phyloP scores from a whole-genome alignment of 768 basidiomycete species.

The Boletus subcaerulescens region DNA sequence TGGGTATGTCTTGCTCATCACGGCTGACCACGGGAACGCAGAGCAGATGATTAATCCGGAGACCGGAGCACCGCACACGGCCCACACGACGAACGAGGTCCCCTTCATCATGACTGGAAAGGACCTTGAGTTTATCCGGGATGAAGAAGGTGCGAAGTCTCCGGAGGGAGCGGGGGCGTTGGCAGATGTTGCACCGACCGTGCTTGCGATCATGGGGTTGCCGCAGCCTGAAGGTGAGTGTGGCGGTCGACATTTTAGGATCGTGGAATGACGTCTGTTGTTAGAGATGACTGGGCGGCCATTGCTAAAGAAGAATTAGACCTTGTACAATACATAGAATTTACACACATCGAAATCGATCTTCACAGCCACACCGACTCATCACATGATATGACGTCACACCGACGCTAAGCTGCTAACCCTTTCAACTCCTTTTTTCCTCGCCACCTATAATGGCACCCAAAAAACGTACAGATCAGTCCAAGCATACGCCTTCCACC shows the following conservation, averaged over 20 bases:
- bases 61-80: constrained; percentile 86
- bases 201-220: constrained; percentile 75
- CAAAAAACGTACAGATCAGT: constrained; percentile 15
- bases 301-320: constrained; percentile 27
- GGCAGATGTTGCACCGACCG: constrained; percentile 89
- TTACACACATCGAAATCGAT: background rate
- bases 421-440: background rate
- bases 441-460: constrained; percentile 8
- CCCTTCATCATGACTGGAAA: constrained; percentile 86
- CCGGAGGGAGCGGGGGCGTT: constrained; percentile 70
- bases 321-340: constrained; percentile 10
- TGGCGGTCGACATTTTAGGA: background rate
- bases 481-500: constrained; percentile 1
- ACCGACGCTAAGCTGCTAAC: background rate
- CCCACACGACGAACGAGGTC: constrained; percentile 84
- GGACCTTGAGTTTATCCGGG: constrained; percentile 50
- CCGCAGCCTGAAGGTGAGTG: constrained; percentile 64
- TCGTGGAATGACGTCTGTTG: background rate
- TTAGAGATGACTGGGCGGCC: constrained; percentile 32
- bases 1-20: constrained; percentile 84
- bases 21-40: constrained; percentile 94
- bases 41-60: constrained; percentile 88
- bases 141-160: constrained; percentile 43
- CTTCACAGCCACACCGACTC: background rate
- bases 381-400: constrained; percentile 23